Percentiles rank a stretch among this genome's conserved stretches.
These are phyloP conservation scores for Phytophthora colocasiae DNA, from an alignment of 352 stramenopile genomes.

Conservation along the genomic window DNA sequence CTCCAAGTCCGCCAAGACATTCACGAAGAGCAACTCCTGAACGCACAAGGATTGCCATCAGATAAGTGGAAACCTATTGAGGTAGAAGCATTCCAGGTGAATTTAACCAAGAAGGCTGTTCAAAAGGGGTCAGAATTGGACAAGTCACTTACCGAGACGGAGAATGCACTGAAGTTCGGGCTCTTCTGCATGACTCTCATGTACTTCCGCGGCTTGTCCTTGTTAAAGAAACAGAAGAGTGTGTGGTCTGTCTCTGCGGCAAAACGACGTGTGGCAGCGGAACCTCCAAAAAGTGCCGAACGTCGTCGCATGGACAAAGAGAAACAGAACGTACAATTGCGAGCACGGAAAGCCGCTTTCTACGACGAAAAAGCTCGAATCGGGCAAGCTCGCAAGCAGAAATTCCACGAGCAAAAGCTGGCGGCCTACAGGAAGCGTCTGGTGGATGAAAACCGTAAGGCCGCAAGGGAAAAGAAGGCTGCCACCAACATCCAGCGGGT, in stretches of 20 bases:
- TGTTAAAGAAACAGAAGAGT: conserved; percentile 87
- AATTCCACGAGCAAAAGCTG: conserved; percentile 70
- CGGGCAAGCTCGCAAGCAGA: conserved; percentile 66
- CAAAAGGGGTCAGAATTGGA: conserved; percentile 71
- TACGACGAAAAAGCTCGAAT: conserved; percentile 69
- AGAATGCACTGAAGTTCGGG: conserved; percentile 95
- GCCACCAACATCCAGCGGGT: conserved; percentile 74
- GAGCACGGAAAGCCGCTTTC: conserved; percentile 44
- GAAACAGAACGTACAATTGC: conserved; percentile 47
- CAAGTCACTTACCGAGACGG: conserved; percentile 82
- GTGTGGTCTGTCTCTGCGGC: conserved; percentile 67
- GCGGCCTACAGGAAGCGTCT: conserved; percentile 68
- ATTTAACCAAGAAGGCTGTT: conserved; percentile 66
- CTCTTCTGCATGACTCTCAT: conserved; percentile 97
- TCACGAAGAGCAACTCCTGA: conserved; percentile 41
- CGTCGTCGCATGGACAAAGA: conserved; percentile 62
- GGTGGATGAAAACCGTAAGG: conserved; percentile 67
- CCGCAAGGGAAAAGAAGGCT: conserved; percentile 60
- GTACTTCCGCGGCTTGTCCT: conserved; percentile 94
- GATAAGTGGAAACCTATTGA: conserved; percentile 86
- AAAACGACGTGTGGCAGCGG: conserved; percentile 23
- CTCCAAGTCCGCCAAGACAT: conserved; percentile 44
- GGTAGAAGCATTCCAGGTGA: conserved; percentile 60
- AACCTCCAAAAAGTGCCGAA: conserved; percentile 45
- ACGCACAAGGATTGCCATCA: conserved; percentile 55